Base-by-base conservation (phyloP, 2,329 filamentous ascomycete genomes). In the Ophioceras dolichostomum region DNA sequence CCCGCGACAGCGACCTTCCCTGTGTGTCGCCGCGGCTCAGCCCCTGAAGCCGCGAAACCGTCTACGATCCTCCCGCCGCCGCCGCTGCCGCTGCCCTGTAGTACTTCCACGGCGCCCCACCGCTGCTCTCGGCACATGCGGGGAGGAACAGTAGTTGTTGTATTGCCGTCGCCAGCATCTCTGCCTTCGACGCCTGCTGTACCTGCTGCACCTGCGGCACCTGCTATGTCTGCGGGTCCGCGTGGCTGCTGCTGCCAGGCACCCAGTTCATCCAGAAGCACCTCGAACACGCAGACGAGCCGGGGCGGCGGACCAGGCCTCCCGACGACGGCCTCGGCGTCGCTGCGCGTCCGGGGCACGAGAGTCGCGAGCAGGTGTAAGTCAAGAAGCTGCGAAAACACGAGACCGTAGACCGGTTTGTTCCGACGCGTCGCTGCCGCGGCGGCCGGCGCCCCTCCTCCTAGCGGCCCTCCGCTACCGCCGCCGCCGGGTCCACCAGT, bases 381-480 rank as follows among this genome's bases (percentile, higher is more conserved):
- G 32, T 74, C 65, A 0, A 73, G 55, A 30, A 76, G 58, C 50
- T 72, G 66, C 5, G 63, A 47, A 43, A 78, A 78, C 4, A 70
- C 61, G 12, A 63, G 55, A 5, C 73, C 73, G 38, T 73, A 75
- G 13, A 60, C 60, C 5, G 70, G 68, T 41, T 66, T 72, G 42
- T 57, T 64, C 37, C 54, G 49, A 8, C 53, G 47, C 17, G 47
- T 32, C 19, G 43, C 41, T 24, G 33, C 46, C 28, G 45, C 20
- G 9, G 32, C n/a, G 10, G 20, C 20, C 10, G 20, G 13, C 5
- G 9, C 32, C 10, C 16, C 31, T 10, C 3, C 4, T 14, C 4
- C 4, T 4, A 3, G 4, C n/a, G 4, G 13, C 3, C 24, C 24
- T 27, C 24, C 4, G 10, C 24, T n/a, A 10, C 24, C 28, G 9